Evolutionary conservation across 2,329 filamentous ascomycete species (phyloP).

Genomic region (Ophiostoma novo-ulmi): DNA sequence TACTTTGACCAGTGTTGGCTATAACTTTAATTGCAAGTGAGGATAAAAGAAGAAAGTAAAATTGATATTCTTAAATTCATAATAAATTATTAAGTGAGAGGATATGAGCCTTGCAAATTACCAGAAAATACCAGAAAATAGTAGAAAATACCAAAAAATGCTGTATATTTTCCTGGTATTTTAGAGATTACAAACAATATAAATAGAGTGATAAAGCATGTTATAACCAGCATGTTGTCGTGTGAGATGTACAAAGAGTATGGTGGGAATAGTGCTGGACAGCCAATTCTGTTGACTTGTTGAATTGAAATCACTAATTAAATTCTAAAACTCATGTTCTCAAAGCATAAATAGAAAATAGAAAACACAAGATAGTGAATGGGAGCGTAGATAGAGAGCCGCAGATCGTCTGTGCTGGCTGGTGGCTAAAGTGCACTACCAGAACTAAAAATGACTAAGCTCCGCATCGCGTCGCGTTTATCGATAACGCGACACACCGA

Average conservation of each 20-base stretch:
- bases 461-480: constrained; percentile 10
- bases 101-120: neutral
- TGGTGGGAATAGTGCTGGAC: too few relatives aligned
- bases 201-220: too few relatives aligned
- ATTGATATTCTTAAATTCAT: neutral
- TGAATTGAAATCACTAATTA: too few relatives aligned
- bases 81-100: neutral
- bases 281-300: too few relatives aligned
- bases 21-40: neutral
- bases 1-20: too few relatives aligned
- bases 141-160: neutral
- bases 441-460: neutral
- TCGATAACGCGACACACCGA: neutral
- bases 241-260: too few relatives aligned
- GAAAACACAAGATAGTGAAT: too few relatives aligned
- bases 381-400: neutral
- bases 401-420: neutral
- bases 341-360: too few relatives aligned
- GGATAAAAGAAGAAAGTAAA: neutral
- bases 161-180: neutral
- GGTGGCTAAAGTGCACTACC: neutral
- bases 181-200: neutral
- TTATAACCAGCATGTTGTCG: too few relatives aligned
- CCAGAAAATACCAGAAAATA: neutral
- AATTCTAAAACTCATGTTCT: too few relatives aligned